phyloP scores from a whole-genome alignment of 768 basidiomycete species.

The Saitozyma podzolica region DNA sequence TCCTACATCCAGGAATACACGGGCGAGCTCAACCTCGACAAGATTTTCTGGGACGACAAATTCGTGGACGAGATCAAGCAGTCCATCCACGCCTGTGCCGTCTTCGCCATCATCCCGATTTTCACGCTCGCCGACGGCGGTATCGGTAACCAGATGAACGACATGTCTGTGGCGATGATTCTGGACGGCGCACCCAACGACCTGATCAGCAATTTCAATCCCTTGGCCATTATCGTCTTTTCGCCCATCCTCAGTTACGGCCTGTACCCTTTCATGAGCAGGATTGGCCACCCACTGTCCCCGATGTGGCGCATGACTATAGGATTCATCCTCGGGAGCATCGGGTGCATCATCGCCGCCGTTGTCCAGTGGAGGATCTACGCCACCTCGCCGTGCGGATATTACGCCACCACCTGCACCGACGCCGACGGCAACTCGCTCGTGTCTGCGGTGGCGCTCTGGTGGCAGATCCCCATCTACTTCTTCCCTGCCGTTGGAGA shows the following conservation, averaged over 20 bases:
- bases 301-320: constrained; percentile 23
- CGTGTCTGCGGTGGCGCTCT: constrained; percentile 33
- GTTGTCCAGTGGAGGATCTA: constrained; percentile 51
- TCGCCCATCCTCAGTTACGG: constrained; percentile 46
- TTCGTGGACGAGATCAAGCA: constrained; percentile 50
- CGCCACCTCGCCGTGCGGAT: constrained; percentile 46
- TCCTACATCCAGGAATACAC: constrained; percentile 28
- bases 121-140: constrained; percentile 48
- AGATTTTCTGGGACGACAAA: constrained; percentile 49
- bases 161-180: constrained; percentile 45
- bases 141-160: constrained; percentile 40
- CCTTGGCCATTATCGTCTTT: constrained; percentile 37
- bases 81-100: constrained; percentile 45
- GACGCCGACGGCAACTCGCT: constrained; percentile 5
- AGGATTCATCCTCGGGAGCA: constrained; percentile 25
- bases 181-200: constrained; percentile 49
- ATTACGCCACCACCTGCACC: constrained; percentile 37
- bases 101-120: constrained; percentile 47
- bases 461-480: constrained; percentile 47
- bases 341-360: constrained; percentile 42
- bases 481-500: constrained; percentile 47
- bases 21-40: constrained; percentile 25
- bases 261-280: constrained; percentile 43
- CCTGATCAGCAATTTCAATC: constrained; percentile 47
- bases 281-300: constrained; percentile 26